Evolutionary conservation across 192 early-diverging fungal genomes (phyloP).

Genomic region (Borealophlyctis nickersoniae): DNA sequence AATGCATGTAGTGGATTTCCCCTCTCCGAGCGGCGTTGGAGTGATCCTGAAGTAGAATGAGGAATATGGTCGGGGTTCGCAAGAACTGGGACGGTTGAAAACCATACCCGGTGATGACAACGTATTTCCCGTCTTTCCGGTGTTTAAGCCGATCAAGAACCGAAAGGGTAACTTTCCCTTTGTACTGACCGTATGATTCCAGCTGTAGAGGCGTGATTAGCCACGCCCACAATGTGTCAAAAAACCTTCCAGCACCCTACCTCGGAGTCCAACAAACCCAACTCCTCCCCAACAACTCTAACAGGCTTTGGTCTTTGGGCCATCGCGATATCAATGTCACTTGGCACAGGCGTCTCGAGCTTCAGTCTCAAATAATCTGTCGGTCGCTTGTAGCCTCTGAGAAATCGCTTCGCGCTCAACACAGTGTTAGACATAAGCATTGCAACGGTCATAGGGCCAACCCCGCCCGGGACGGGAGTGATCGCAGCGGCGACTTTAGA

Average conservation of each 20-base stretch:
- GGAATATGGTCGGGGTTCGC: background rate
- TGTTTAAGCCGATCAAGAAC: constrained; percentile 81
- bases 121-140: constrained; percentile 80
- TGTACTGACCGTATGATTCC: constrained; percentile 82
- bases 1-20: constrained; percentile 96
- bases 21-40: constrained; percentile 97
- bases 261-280: constrained; percentile 74
- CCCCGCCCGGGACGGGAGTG: constrained; percentile 97
- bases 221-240: no score
- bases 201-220: no score
- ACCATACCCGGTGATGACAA: constrained; percentile 85
- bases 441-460: constrained; percentile 99
- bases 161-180: constrained; percentile 85
- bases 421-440: constrained; percentile 94
- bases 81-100: background rate
- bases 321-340: constrained; percentile 92
- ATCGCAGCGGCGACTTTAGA: constrained; percentile 71
- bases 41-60: constrained; percentile 66
- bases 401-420: constrained; percentile 68
- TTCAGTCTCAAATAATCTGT: constrained; percentile 60
- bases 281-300: constrained; percentile 71
- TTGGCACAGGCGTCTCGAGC: constrained; percentile 79
- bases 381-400: constrained; percentile 42
- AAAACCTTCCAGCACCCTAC: no score
- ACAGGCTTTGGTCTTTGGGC: constrained; percentile 86